Evolutionary conservation across 1,284 basidiomycete genomes (phyloP), one percentile per base, ranked within the genome.

Genomic region (Fomitopsis betulina): DNA sequence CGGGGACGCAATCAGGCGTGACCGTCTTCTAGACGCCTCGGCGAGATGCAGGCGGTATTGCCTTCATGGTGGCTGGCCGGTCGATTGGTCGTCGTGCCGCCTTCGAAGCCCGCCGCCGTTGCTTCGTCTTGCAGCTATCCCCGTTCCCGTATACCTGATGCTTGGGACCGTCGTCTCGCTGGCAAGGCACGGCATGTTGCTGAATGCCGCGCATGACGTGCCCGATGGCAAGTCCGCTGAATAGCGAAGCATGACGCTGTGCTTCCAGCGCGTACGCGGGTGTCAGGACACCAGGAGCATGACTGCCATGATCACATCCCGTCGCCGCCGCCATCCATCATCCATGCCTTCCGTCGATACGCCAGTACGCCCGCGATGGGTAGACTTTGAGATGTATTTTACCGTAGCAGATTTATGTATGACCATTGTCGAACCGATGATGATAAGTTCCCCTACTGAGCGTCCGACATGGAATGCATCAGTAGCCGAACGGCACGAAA

Each of bases 1-100:
- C 87, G 13, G 88, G 87, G 45, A 91, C 89, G 13, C 90, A 91
- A 70, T 84, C 85, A 50, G 91, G 91, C 53, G 81, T 93, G 60
- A 93, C 91, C 45, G 91, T 91, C 63, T 93, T 89, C 74, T 93
- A 75, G 35, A 69, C 58, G 54, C 58, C 56, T 47, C 21, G 49
- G 54, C 54, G 55, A 27, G 58, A 59, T 53, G 55, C 59, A 60
- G 62, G 61, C 60, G n/a, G 61, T 62, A 59, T 60, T 57, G 67
- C 61, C 53, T 43, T 39, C 39, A 55, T 52, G 23, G 58, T 52
- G 58, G 52, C 58, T 45, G 53, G 53, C 38, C 52, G 57, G 40
- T n/a, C 40, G 42, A 17, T 47, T 21, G 25, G 39, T 38, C 35
- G 37, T 54, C 27, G 52, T 47, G 52, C 37, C 42, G 45, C 30